Evolutionary conservation across 2,329 filamentous ascomycete genomes (phyloP).

Genomic region (Fusarium veterinarium): DNA sequence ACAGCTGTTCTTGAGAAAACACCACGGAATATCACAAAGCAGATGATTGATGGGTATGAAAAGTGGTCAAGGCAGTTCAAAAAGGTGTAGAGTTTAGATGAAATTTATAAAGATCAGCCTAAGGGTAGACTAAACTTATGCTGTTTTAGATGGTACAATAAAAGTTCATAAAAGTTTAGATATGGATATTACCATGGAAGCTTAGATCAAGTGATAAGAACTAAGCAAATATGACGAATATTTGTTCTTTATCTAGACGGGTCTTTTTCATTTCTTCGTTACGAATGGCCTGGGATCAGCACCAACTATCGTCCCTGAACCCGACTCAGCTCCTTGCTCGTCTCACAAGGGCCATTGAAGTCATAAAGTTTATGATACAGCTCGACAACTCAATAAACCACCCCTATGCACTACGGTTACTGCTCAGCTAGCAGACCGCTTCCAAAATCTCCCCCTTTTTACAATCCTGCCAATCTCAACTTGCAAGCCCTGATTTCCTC

Average conservation of each 20-base stretch:
- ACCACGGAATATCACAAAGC: conserved; percentile 68
- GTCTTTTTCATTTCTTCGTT: conserved; percentile 35
- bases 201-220: background rate
- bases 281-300: conserved; percentile 14
- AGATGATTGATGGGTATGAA: conserved; percentile 69
- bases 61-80: conserved; percentile 61
- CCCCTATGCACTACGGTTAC: conserved; percentile 2
- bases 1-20: conserved; percentile 57
- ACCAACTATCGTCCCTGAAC: conserved; percentile 16
- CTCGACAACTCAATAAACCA: conserved; percentile 10
- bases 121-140: background rate
- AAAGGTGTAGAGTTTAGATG: conserved; percentile 19
- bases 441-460: conserved; percentile 1
- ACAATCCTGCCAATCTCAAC: conserved; percentile 43
- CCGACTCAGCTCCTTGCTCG: conserved; percentile 12
- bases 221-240: conserved; percentile 2
- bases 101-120: background rate
- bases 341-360: conserved; percentile 21
- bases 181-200: background rate
- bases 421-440: conserved; percentile 26
- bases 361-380: conserved; percentile 42
- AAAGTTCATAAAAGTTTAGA: background rate
- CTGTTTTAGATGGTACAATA: background rate
- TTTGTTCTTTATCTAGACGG: conserved; percentile 16
- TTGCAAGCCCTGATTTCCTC: conserved; percentile 3